Evolutionary conservation across 2,329 filamentous ascomycete species (phyloP), one percentile per base, ranked within the genome.

Genomic region (Cyanodermella asteris): DNA sequence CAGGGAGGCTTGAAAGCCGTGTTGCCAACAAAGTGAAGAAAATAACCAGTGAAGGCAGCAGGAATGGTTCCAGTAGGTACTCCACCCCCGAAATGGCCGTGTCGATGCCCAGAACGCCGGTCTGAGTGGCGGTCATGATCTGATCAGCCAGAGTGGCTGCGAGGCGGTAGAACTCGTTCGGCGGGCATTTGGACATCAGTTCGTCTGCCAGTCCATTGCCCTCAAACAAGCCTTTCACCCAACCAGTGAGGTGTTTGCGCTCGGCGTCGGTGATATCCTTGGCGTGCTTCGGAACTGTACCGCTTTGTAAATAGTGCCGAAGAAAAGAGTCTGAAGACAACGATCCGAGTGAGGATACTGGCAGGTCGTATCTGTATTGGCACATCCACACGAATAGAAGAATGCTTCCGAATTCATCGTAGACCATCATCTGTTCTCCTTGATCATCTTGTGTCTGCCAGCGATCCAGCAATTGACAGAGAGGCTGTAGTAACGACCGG

Each of bases 391-490:
- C 50, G 19, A 72, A 48, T 2, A 72, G 49, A 8, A 72, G 45
- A 13, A 71, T 57, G 9, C 63, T 61, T 3, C 64, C 63, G 31
- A 71, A 72, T 34, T 72, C 67, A 34, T 72, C 66, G 33, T 72
- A 72, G 3, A 69, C 55, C 1, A 65, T 65, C 35, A 70, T 66
- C 26, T 63, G 64, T 35, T 72, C 66, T 22, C 56, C 54, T 43
- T 71, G 64, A 28, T 71, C 65, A 33, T 65, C 64, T 27, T 71
- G 65, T 44, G 66, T 68, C 20, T 55, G 55, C 67, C 66, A 72
- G n/a, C 59, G 54, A 34, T 72, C 64, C 9, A 72, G 41, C 22
- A 68, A 44, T 15, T 49, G 45, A 39, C 64, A 69, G 2, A 72
- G 43, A 12, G 66, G 65, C 17, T 56, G 52, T n/a, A 71, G 40